A percentile compares a stretch with the other conserved stretches of the same genome.
These are phyloP conservation scores for Maudiozyma barnettii DNA, from an alignment of 805 yeast species.

Conservation along the genomic window DNA sequence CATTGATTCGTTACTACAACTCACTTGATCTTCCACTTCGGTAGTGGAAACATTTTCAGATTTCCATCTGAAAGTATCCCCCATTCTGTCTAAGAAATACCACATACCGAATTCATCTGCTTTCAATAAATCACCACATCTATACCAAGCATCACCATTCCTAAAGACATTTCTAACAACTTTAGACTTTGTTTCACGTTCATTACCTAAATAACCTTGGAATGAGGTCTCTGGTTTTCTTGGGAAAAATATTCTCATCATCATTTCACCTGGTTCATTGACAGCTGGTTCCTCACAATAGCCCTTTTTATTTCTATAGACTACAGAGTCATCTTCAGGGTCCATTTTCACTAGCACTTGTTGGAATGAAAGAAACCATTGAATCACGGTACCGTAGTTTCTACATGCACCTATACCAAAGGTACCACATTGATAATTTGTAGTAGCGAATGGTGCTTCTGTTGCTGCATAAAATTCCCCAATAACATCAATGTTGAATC, in stretches of 20 bases:
- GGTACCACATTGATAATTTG: constrained; percentile 67
- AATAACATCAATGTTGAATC: constrained; percentile 65
- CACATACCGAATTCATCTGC: constrained; percentile 58
- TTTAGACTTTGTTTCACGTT: constrained; percentile 69
- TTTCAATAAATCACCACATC: constrained; percentile 77
- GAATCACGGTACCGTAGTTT: constrained; percentile 58
- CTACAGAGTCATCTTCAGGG: constrained; percentile 62
- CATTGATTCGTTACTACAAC: constrained; percentile 25
- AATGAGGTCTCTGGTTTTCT: constrained; percentile 62
- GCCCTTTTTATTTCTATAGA: constrained; percentile 65
- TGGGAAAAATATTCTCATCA: constrained; percentile 63
- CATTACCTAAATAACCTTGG: constrained; percentile 84
- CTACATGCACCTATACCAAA: constrained; percentile 85
- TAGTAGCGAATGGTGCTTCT: constrained; percentile 83
- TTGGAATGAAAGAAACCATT: constrained; percentile 39
- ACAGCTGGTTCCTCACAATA: constrained; percentile 43
- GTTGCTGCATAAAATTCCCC: constrained; percentile 94
- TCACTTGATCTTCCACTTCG: constrained; percentile 76
- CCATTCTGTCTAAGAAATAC: constrained; percentile 84
- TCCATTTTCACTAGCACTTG: constrained; percentile 67
- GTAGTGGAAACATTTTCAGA: constrained; percentile 90
- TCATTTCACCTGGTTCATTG: constrained; percentile 78
- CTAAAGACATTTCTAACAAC: constrained; percentile 62
- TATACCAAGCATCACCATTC: constrained; percentile 85
- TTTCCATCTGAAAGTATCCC: constrained; percentile 95